Percentiles rank a stretch among this genome's conserved stretches.
phyloP scores from a whole-genome alignment of 345 rosid species.

The Populus davidiana region DNA sequence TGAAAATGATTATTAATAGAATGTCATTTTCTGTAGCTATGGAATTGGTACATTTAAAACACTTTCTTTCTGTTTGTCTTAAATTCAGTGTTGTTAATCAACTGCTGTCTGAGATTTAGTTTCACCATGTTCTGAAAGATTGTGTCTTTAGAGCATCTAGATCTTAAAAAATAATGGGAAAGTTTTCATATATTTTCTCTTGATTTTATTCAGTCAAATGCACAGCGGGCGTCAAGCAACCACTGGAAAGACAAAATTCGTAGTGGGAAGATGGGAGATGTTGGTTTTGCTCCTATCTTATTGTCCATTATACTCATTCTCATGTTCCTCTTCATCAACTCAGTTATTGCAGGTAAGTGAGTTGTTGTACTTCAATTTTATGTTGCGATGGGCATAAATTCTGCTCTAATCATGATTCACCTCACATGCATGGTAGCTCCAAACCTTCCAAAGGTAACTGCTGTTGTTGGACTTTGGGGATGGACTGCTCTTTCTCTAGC shows the following conservation, averaged over 20 bases:
- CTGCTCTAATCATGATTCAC: conserved; percentile 17
- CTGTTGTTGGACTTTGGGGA: conserved; percentile 81
- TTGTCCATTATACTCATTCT: conserved; percentile 43
- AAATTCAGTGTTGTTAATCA: neutral
- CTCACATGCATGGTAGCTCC: conserved; percentile 51
- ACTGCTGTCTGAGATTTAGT: neutral
- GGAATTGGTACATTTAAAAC: neutral
- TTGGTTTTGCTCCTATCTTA: conserved; percentile 76
- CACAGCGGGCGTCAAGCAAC: conserved; percentile 40
- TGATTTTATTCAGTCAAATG: conserved; percentile 52
- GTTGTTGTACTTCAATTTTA: neutral
- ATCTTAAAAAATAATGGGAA: neutral
- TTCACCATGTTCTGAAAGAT: neutral
- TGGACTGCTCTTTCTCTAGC: conserved; percentile 68
- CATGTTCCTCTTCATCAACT: conserved; percentile 64
- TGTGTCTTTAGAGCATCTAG: neutral
- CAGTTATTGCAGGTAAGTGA: conserved; percentile 62
- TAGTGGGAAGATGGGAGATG: conserved; percentile 46
- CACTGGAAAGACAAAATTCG: conserved; percentile 46
- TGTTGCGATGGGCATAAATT: neutral
- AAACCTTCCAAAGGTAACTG: conserved; percentile 77
- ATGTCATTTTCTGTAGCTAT: neutral
- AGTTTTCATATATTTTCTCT: neutral
- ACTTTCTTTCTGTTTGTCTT: neutral
- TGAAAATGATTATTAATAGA: neutral